phyloP scores from a whole-genome alignment of 768 basidiomycete species.

The Russula brevipes region DNA sequence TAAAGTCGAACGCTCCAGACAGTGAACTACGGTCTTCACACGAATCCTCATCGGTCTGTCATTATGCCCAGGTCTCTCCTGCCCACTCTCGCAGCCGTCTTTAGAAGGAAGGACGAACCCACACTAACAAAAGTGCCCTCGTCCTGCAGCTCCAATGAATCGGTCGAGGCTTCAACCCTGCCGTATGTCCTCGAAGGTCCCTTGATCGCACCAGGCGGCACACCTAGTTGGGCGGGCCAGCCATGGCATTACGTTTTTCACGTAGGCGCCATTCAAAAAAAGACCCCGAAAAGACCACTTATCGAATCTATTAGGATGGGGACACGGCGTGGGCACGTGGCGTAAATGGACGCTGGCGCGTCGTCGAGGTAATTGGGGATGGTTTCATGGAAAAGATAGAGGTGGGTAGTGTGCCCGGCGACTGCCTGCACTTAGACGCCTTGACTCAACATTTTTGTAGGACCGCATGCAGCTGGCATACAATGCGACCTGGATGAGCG shows the following conservation, averaged over 20 bases:
- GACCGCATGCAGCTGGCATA: conserved; percentile 15
- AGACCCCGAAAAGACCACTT: background rate
- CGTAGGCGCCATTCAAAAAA: background rate
- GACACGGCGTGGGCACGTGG: conserved; percentile 16
- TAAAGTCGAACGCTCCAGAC: background rate
- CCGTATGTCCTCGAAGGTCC: background rate
- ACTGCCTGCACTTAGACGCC: background rate
- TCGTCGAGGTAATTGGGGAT: conserved; percentile 13
- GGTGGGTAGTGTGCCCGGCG: background rate
- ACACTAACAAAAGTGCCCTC: background rate
- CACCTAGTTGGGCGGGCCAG: conserved; percentile 17
- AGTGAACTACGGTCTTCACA: background rate
- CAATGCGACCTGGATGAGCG: conserved; percentile 11
- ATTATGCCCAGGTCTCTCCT: background rate
- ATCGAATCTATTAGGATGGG: conserved; percentile 7
- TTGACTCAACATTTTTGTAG: background rate
- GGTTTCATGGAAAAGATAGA: conserved; percentile 16
- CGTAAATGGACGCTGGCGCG: conserved; percentile 16
- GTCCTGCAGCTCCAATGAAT: background rate
- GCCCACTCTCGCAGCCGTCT: background rate
- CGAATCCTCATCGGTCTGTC: background rate
- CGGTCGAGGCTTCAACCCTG: background rate
- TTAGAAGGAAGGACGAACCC: conserved; percentile 1
- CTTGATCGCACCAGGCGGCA: conserved; percentile 2
- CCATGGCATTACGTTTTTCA: conserved; percentile 20